Conservation (phyloP, 139 green algal species). For the Nannochloris sp. region DNA sequence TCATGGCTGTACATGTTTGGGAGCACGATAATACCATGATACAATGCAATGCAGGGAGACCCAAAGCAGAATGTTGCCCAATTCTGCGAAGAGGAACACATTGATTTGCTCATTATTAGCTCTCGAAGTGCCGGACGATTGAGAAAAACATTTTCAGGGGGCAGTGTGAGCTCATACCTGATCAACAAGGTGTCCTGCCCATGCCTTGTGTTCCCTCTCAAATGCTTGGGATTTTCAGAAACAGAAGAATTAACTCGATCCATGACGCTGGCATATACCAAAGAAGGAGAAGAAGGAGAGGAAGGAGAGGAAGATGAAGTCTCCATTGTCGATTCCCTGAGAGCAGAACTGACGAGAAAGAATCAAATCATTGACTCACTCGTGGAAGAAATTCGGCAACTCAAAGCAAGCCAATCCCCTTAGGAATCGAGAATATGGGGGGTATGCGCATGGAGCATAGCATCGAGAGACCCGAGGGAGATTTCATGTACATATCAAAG, state of each 20-base stretch:
- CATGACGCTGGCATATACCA: background rate
- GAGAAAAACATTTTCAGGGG: conserved; percentile 31
- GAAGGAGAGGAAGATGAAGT: background rate
- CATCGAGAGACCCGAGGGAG: too few species aligned
- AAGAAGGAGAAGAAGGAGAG: background rate
- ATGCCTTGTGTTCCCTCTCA: conserved; percentile 31
- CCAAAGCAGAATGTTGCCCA: conserved; percentile 9
- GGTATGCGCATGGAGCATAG: too few species aligned
- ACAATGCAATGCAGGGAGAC: conserved; percentile 20
- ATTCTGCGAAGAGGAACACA: conserved; percentile 27
- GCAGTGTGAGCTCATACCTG: conserved; percentile 22
- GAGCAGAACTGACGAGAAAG: conserved; percentile 13
- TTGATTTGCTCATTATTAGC: conserved; percentile 43
- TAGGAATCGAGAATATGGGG: too few species aligned
- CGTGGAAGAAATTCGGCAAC: conserved; percentile 6
- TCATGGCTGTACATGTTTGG: too few species aligned
- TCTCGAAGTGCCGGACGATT: conserved; percentile 14
- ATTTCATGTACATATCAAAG: too few species aligned
- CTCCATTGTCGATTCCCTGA: background rate
- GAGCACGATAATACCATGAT: too few species aligned
- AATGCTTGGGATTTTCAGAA: conserved; percentile 2
- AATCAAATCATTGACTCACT: conserved; percentile 16
- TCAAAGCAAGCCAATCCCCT: background rate
- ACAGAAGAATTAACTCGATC: background rate
- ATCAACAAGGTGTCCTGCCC: conserved; percentile 37